These are phyloP conservation scores for Porphyrellus sp. DNA, from an alignment of 1,284 basidiomycete species.

Conservation along the genomic window DNA sequence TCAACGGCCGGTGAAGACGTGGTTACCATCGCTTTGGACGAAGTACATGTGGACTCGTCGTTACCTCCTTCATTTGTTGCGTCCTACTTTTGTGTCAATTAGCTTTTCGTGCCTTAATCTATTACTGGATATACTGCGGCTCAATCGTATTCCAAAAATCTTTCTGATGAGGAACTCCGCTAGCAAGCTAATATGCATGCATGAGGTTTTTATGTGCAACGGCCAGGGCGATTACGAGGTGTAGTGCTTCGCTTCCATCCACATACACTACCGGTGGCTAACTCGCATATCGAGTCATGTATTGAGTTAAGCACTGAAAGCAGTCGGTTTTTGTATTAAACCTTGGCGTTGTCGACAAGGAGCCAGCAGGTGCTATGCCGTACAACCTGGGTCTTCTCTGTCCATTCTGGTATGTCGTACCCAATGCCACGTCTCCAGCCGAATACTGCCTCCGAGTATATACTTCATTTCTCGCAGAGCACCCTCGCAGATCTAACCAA, in stretches of 20 bases:
- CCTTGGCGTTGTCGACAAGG: neutral
- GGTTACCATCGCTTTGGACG: conserved; percentile 9
- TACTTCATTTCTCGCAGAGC: neutral
- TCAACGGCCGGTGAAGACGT: conserved; percentile 43
- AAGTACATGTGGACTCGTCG: conserved; percentile 17
- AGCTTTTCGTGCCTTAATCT: conserved; percentile 26
- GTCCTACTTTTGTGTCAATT: conserved; percentile 14
- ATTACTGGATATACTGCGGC: conserved; percentile 24
- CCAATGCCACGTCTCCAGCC: neutral
- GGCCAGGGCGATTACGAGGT: neutral
- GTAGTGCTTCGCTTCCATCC: conserved; percentile 1
- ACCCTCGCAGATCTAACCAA: neutral
- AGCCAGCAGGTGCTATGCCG: neutral
- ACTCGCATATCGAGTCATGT: no score
- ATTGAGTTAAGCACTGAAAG: conserved; percentile 2
- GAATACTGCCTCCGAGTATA: conserved; percentile 1
- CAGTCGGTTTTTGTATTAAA: conserved; percentile 13
- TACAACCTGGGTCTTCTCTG: neutral
- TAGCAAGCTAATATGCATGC: neutral
- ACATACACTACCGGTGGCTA: conserved; percentile 4
- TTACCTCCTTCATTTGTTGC: conserved; percentile 6
- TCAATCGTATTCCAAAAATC: conserved; percentile 9
- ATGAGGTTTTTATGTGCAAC: conserved; percentile 14
- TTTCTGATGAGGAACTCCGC: conserved; percentile 14
- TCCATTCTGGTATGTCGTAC: conserved; percentile 4